Conservation (phyloP, 805 yeast species). For the Kurtzmaniella fragi region DNA sequence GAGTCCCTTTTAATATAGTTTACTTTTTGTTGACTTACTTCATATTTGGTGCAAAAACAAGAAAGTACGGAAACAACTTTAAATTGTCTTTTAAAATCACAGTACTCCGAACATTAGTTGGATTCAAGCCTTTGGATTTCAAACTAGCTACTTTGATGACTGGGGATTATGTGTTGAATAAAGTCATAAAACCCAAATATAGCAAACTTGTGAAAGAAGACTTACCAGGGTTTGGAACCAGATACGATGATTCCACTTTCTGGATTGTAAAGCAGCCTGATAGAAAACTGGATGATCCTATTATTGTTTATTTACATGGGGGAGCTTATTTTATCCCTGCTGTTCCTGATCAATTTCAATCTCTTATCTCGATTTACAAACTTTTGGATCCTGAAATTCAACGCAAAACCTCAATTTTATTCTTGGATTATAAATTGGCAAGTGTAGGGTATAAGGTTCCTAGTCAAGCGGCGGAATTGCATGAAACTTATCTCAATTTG, state of each 20-base stretch:
- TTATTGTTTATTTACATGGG: conserved; percentile 33
- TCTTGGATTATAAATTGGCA: conserved; percentile 28
- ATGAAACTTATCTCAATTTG: conserved; percentile 19
- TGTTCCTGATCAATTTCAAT: conserved; percentile 24
- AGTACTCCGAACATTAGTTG: neutral
- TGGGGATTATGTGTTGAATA: no score
- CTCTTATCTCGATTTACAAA: conserved; percentile 23
- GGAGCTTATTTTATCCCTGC: conserved; percentile 36
- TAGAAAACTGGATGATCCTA: conserved; percentile 20
- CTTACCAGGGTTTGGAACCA: conserved; percentile 28
- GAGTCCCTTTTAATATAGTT: no score
- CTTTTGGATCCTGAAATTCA: conserved; percentile 18
- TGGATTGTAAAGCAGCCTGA: conserved; percentile 33
- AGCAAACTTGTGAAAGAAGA: no score
- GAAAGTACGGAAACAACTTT: conserved; percentile 1
- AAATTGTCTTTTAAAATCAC: neutral
- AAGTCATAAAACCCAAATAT: no score
- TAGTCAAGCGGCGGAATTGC: conserved; percentile 25
- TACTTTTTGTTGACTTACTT: no score
- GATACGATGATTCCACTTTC: conserved; percentile 21
- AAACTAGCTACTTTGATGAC: no score
- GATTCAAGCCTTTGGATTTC: no score
- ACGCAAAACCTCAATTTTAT: conserved; percentile 18
- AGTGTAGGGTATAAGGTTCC: conserved; percentile 26
- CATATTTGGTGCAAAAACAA: no score